A percentile compares a stretch with the other conserved stretches of the same genome.
Evolutionary conservation across 768 basidiomycete species (phyloP).

Genomic region (Ramaria sp.): DNA sequence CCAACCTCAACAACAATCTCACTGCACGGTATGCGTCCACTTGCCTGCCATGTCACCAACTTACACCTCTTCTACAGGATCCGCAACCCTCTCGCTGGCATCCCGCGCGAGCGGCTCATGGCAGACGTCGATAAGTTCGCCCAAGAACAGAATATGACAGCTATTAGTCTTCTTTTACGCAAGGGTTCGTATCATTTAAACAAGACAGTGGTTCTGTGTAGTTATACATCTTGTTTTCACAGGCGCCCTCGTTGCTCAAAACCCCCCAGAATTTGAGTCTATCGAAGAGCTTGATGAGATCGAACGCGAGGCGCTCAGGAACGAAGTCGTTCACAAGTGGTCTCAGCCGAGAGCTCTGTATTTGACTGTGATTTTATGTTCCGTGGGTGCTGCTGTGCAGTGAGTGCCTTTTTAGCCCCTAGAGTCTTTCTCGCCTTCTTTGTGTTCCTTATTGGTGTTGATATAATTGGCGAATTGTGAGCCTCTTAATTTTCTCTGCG

Average conservation of each 20-base stretch:
- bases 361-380: conserved; percentile 45
- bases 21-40: neutral
- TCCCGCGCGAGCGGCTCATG: conserved; percentile 13
- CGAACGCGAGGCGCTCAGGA: conserved; percentile 32
- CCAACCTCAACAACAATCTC: neutral
- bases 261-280: conserved; percentile 36
- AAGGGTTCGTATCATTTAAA: conserved; percentile 6
- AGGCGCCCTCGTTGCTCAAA: conserved; percentile 57
- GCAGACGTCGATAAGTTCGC: conserved; percentile 14
- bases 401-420: conserved; percentile 21
- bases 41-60: neutral
- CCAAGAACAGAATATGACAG: conserved; percentile 12
- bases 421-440: neutral
- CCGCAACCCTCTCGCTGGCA: conserved; percentile 18
- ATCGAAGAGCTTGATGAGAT: conserved; percentile 31
- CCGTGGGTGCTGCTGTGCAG: conserved; percentile 72
- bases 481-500: too few relatives aligned
- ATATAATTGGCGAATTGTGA: too few relatives aligned
- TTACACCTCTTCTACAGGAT: conserved; percentile 1
- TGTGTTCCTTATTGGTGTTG: too few relatives aligned
- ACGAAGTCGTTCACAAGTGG: conserved; percentile 40
- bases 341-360: conserved; percentile 37
- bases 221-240: conserved; percentile 11
- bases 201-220: too few relatives aligned
- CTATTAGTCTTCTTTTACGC: conserved; percentile 11